Base-by-base conservation (phyloP, 257 asterid genomes). In the Solanum virginianum region DNA sequence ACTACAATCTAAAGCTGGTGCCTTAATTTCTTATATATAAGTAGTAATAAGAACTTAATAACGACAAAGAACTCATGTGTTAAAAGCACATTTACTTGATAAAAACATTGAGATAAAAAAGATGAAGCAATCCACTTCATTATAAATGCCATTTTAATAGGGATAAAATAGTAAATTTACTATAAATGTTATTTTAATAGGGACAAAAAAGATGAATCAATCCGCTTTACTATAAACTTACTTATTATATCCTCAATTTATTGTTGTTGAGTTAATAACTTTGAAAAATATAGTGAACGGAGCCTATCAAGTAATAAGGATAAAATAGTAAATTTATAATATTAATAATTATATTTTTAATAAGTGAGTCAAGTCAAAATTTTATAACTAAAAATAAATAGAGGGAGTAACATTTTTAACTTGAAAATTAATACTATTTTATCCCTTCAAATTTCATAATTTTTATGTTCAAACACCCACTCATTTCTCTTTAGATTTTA, bases 1-100 rank as follows among this genome's bases (percentile, higher is more conserved):
- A 32, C 4, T 2, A 1, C 36, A 4, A 32, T 1, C 36, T 0
- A 32, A 32, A 32, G 4, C 0, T 32, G 4, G 1, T 32, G 0
- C 36, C 36, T 32, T 32, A 32, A 32, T 32, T 32, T 32, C 4
- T 32, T 32, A 32, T 32, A 3, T 32, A 32, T 32, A 32, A 32
- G 36, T 32, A 32, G 36, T 32, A 32, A 32, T 14, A 47, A 47
- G 59, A 74, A 22, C 41, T 74, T 24, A 45, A 45, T 72, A n/a
- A 74, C 2, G 36, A 74, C 60, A 47, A 16, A 47, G 7, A 16
- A 72, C 36, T 72, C 51, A 45, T 12, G 36, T 62, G 45, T 29
- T 65, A 32, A 32, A 0, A 0, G 12, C 74, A 66, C 45, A 66
- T 29, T 66, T 66, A 29, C 16, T 66, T 68, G 49, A 68, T 9